Conservation (phyloP, 768 basidiomycete species). For the Lanmaoa rubissima region DNA sequence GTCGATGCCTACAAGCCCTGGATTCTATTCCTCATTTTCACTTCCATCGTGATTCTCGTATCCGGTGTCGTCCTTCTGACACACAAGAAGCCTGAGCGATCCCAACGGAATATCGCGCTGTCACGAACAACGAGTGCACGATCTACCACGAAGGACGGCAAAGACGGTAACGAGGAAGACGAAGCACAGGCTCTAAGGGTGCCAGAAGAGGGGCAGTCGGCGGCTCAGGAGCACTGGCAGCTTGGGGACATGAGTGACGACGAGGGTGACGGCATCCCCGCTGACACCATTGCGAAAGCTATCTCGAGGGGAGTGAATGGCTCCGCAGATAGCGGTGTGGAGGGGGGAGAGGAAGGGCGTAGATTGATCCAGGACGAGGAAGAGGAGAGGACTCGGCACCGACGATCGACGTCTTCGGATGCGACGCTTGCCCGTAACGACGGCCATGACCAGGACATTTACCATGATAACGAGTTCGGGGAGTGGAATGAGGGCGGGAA, state of each 20-base stretch:
- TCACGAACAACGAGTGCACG: constrained; percentile 25
- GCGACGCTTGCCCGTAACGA: constrained; percentile 32
- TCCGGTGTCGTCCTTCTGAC: constrained; percentile 92
- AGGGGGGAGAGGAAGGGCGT: constrained; percentile 40
- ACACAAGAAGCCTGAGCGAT: constrained; percentile 80
- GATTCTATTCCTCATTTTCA: constrained; percentile 85
- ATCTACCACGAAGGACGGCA: constrained; percentile 19
- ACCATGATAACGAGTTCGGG: constrained; percentile 34
- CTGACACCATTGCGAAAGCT: constrained; percentile 38
- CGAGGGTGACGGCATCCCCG: constrained; percentile 43
- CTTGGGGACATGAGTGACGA: constrained; percentile 73
- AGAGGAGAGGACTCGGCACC: constrained; percentile 34
- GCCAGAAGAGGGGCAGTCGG: constrained; percentile 39
- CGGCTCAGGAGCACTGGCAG: constrained; percentile 52
- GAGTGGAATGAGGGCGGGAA: constrained; percentile 28
- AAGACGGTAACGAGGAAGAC: constrained; percentile 31
- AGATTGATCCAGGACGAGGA: constrained; percentile 40
- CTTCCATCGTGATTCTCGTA: constrained; percentile 84
- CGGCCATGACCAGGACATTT: constrained; percentile 4
- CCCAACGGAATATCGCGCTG: constrained; percentile 28
- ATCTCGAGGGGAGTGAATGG: constrained; percentile 17
- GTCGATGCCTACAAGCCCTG: constrained; percentile 84
- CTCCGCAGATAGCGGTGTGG: constrained; percentile 12
- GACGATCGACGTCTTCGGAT: constrained; percentile 37
- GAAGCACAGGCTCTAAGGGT: constrained; percentile 39